Percentiles rank a stretch among this genome's conserved stretches.
Evolutionary conservation across 2,329 filamentous ascomycete genomes (phyloP).

Genomic region (Phialemonium atrogriseum): DNA sequence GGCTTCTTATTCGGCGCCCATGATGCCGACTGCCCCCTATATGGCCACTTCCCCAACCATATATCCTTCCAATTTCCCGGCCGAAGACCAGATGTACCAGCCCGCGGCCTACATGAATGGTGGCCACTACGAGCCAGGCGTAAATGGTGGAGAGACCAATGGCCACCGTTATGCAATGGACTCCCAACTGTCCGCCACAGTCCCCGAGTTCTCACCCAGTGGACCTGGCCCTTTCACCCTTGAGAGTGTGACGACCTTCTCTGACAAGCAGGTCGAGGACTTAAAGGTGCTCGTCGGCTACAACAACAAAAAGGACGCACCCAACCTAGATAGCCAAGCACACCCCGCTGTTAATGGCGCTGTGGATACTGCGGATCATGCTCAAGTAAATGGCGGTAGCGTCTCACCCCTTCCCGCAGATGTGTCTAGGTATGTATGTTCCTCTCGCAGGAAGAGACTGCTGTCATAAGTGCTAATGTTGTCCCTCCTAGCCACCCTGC

Average conservation of each 20-base stretch:
- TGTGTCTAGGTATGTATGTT: no score
- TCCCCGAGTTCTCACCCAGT: conserved; percentile 51
- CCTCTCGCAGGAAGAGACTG: no score
- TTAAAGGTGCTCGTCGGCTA: conserved; percentile 18
- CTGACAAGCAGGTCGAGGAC: conserved; percentile 21
- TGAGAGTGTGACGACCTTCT: conserved; percentile 21
- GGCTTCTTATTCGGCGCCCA: conserved; percentile 17
- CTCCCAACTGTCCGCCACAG: conserved; percentile 51
- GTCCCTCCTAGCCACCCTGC: background rate
- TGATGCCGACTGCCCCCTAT: conserved; percentile 21
- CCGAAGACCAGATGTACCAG: conserved; percentile 20
- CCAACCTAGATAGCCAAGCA: no score
- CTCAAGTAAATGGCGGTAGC: conserved; percentile 1
- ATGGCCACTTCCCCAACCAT: conserved; percentile 11
- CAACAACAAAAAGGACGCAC: conserved; percentile 9
- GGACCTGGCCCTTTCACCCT: conserved; percentile 16
- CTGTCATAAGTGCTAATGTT: background rate
- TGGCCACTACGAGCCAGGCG: conserved; percentile 13
- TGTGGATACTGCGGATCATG: background rate
- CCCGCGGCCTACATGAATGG: conserved; percentile 23
- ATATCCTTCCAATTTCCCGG: conserved; percentile 16
- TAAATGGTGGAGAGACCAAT: conserved; percentile 28
- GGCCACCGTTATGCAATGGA: conserved; percentile 30
- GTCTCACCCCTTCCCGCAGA: no score
- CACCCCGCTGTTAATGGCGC: conserved; percentile 3